phyloP scores from a whole-genome alignment of 306 rosid species.

The Quercus berberidifolia region DNA sequence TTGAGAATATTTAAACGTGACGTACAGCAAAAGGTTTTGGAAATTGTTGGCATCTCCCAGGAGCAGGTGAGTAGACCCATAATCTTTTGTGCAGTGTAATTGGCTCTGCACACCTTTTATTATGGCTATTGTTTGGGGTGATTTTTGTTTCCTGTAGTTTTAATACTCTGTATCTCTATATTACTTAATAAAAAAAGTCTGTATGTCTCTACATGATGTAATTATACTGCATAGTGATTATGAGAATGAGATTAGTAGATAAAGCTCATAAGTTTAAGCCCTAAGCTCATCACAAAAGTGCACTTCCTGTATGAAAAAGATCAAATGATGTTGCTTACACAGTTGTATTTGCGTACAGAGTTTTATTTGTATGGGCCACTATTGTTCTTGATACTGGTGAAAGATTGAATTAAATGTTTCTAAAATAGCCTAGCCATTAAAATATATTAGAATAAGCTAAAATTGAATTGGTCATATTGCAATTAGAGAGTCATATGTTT shows the following conservation, averaged over 20 bases:
- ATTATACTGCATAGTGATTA: background rate
- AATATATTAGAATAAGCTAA: background rate
- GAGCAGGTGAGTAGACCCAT: constrained; percentile 64
- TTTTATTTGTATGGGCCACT: background rate
- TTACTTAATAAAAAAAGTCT: background rate
- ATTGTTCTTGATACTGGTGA: background rate
- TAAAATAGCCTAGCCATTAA: background rate
- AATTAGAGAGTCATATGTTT: background rate
- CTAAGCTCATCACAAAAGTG: background rate
- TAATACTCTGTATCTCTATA: background rate
- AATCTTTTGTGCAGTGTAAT: background rate
- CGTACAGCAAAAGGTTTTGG: constrained; percentile 83
- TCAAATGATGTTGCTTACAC: background rate
- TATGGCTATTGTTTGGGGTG: background rate
- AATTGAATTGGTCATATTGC: background rate
- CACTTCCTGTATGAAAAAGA: background rate
- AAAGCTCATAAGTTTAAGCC: background rate
- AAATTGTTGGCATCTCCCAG: constrained; percentile 77
- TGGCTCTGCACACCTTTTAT: constrained; percentile 4
- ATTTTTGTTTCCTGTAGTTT: background rate
- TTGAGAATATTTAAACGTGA: constrained; percentile 87
- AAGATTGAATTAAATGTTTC: background rate
- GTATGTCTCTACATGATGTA: background rate
- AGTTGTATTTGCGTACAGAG: background rate
- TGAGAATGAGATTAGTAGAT: background rate